phyloP scores from a whole-genome alignment of 176 grass and related monocot species.

The Carex myosuroides region DNA sequence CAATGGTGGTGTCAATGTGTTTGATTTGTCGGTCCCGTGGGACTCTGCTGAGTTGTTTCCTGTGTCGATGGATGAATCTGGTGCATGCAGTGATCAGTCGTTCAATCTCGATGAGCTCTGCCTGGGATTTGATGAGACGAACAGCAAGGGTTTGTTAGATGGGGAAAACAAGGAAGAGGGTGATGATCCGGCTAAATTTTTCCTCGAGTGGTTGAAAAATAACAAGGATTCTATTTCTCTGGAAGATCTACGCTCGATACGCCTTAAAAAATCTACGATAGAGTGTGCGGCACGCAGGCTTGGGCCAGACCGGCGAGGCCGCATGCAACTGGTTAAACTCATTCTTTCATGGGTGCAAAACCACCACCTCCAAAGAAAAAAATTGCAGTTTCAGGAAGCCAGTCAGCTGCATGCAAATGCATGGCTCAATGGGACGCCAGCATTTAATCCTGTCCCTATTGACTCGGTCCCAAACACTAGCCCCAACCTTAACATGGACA shows the following conservation, averaged over 20 bases:
- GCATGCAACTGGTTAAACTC: conserved; percentile 78
- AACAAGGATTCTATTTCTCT: conserved; percentile 78
- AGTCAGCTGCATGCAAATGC: neutral
- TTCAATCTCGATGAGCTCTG: conserved; percentile 17
- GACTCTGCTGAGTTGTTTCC: conserved; percentile 54
- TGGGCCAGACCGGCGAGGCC: conserved; percentile 50
- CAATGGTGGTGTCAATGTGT: neutral
- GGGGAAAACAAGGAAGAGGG: conserved; percentile 4
- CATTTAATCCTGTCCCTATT: neutral
- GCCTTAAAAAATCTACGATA: conserved; percentile 75
- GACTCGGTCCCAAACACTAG: conserved; percentile 26
- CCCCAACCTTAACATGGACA: conserved; percentile 38
- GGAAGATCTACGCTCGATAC: conserved; percentile 82
- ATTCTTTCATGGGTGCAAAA: conserved; percentile 94
- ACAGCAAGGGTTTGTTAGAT: neutral
- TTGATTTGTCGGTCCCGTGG: conserved; percentile 56
- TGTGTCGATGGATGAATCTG: conserved; percentile 39
- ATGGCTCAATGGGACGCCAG: conserved; percentile 18
- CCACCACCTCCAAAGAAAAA: conserved; percentile 70
- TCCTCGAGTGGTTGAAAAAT: conserved; percentile 89
- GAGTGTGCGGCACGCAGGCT: conserved; percentile 63
- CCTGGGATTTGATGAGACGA: neutral
- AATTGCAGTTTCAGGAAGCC: conserved; percentile 18
- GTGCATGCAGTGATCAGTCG: conserved; percentile 15
- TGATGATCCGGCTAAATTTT: conserved; percentile 68